phyloP scores from a whole-genome alignment of 2,329 filamentous ascomycete genomes.

The Acrodontium crateriforme region DNA sequence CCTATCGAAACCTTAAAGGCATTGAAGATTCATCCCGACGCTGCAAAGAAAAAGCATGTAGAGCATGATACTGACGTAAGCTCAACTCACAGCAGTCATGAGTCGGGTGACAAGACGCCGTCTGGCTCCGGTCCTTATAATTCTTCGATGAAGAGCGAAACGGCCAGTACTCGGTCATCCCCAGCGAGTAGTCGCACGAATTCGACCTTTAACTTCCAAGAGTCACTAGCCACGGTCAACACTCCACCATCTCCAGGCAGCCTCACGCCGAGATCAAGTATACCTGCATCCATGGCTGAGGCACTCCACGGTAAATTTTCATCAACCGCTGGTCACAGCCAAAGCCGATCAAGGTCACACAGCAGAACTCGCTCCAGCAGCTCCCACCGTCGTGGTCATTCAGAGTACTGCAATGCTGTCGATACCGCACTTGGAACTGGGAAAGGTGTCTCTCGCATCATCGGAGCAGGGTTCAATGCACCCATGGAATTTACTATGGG shows the following conservation, averaged over 20 bases:
- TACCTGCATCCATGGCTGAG: constrained; percentile 11
- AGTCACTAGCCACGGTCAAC: constrained; percentile 16
- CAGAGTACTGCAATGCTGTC: constrained; percentile 8
- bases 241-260: constrained; percentile 8
- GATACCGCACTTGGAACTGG: constrained; percentile 19
- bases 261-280: background rate
- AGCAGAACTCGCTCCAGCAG: constrained; percentile 7
- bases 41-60: constrained; percentile 14
- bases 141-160: too few species aligned
- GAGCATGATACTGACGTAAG: constrained; percentile 5
- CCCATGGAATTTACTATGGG: constrained; percentile 79
- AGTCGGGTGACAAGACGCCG: constrained; percentile 1
- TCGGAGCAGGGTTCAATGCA: constrained; percentile 43
- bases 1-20: constrained; percentile 42
- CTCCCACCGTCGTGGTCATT: background rate
- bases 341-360: constrained; percentile 10
- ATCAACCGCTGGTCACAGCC: constrained; percentile 2
- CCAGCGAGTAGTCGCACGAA: constrained; percentile 10
- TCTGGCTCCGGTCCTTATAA: too few species aligned
- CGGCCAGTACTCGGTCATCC: constrained; percentile 3
- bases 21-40: constrained; percentile 29
- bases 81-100: background rate
- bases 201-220: constrained; percentile 19
- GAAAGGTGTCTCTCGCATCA: constrained; percentile 23
- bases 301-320: constrained; percentile 12